These are phyloP conservation scores for Catenaria anguillulae DNA, from an alignment of 371 early-diverging fungal species.

Conservation along the genomic window DNA sequence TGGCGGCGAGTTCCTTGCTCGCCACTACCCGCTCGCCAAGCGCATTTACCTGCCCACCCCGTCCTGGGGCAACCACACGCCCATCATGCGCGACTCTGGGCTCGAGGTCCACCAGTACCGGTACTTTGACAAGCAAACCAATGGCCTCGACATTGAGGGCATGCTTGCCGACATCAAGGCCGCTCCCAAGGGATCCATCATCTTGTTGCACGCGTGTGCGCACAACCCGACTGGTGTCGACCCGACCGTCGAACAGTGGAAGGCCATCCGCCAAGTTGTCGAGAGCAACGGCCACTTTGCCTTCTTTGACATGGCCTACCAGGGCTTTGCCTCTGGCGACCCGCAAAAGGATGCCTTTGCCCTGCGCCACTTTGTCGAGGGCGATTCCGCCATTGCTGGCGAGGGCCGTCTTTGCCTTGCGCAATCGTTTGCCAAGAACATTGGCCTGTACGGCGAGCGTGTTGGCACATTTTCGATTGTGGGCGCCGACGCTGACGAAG, in stretches of 20 bases:
- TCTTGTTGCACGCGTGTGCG: constrained; percentile 94
- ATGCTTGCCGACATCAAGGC: constrained; percentile 78
- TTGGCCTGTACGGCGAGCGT: constrained; percentile 98
- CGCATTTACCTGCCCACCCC: constrained; percentile 87
- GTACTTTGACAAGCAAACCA: constrained; percentile 87
- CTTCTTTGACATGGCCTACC: constrained; percentile 98
- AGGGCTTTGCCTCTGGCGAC: constrained; percentile 95
- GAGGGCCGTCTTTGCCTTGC: constrained; percentile 30
- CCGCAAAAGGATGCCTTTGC: constrained; percentile 83
- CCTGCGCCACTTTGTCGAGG: constrained; percentile 75
- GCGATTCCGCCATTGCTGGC: constrained; percentile 56
- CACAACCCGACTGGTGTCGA: constrained; percentile 99
- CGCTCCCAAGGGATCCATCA: constrained; percentile 35
- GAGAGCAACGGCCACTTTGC: constrained; percentile 70
- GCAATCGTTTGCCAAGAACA: constrained; percentile 97
- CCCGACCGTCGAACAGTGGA: constrained; percentile 86
- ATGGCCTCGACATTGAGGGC: constrained; percentile 82
- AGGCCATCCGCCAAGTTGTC: constrained; percentile 60
- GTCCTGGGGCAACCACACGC: constrained; percentile 95
- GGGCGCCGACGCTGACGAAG: constrained; percentile 57
- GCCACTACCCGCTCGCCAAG: constrained; percentile 71
- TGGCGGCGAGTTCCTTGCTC: constrained; percentile 76
- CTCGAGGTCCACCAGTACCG: constrained; percentile 72
- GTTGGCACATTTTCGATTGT: constrained; percentile 89
- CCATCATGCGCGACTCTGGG: constrained; percentile 84